Percentiles rank a stretch among this genome's conserved stretches.
Conservation (phyloP, 2,329 filamentous ascomycete genomes). For the Rutstroemia sydowiana region DNA sequence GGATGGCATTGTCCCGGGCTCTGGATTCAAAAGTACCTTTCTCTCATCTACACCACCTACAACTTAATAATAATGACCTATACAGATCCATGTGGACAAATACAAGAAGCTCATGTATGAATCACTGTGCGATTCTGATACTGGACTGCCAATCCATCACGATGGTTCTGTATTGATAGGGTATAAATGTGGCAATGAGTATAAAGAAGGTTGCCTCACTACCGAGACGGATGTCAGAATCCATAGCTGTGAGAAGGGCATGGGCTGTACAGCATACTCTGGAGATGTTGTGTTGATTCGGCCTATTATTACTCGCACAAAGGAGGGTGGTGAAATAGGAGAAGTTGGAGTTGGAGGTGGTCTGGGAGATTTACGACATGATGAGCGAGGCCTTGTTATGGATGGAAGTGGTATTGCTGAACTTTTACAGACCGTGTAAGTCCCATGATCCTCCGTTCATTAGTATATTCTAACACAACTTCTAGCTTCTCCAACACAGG, state of each 20-base stretch:
- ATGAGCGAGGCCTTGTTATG: not conserved
- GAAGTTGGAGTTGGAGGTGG: slow-evolving; percentile 78
- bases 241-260: slow-evolving; percentile 79
- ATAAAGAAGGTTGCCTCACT: slow-evolving; percentile 66
- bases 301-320: slow-evolving; percentile 63
- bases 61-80: slow-evolving; percentile 7
- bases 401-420: not conserved
- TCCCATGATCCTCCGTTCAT: not conserved
- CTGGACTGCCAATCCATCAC: slow-evolving; percentile 35
- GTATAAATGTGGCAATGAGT: slow-evolving; percentile 65
- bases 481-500: slow-evolving; percentile 21
- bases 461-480: not conserved
- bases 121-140: slow-evolving; percentile 43
- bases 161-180: slow-evolving; percentile 66
- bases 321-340: slow-evolving; percentile 53
- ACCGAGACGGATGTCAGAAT: slow-evolving; percentile 54
- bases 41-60: slow-evolving; percentile 7
- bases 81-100: slow-evolving; percentile 68
- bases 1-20: slow-evolving; percentile 69
- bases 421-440: not conserved
- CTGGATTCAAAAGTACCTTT: slow-evolving; percentile 52
- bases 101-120: slow-evolving; percentile 72
- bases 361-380: slow-evolving; percentile 57
- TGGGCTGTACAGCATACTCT: slow-evolving; percentile 46
- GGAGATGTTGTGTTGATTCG: slow-evolving; percentile 62